These are phyloP conservation scores for Viola pubescens DNA, from an alignment of 441 rosid species.

Conservation along the genomic window DNA sequence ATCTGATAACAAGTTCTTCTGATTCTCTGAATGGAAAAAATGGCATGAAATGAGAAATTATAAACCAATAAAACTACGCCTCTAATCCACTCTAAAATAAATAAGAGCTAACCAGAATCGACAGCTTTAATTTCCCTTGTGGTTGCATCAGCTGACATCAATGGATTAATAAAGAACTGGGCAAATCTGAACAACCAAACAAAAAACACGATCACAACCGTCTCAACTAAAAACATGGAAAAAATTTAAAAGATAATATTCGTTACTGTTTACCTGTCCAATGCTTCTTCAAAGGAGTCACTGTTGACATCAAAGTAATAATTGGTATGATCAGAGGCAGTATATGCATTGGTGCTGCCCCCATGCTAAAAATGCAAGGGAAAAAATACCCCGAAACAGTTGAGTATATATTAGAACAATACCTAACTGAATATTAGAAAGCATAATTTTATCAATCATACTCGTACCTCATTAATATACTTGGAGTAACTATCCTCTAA, in stretches of 20 bases:
- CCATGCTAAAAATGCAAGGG: slow-evolving; percentile 52
- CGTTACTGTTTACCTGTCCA: slow-evolving; percentile 52
- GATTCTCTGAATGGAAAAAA: slow-evolving; percentile 55
- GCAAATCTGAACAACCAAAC: slow-evolving; percentile 48
- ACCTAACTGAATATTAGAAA: too few relatives aligned
- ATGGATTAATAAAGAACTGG: slow-evolving; percentile 80
- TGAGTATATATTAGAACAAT: too few relatives aligned
- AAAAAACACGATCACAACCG: too few relatives aligned
- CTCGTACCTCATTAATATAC: slow-evolving; percentile 64
- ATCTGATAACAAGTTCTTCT: slow-evolving; percentile 81
- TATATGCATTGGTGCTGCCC: slow-evolving; percentile 78
- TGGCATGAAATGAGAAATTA: neutral
- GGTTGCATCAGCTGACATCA: slow-evolving; percentile 93
- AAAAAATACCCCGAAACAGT: too few relatives aligned
- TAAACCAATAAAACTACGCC: too few relatives aligned
- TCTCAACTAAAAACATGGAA: neutral
- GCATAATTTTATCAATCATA: too few relatives aligned
- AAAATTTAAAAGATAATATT: too few relatives aligned
- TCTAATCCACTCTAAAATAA: too few relatives aligned
- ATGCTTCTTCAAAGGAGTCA: slow-evolving; percentile 74
- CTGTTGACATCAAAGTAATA: slow-evolving; percentile 61
- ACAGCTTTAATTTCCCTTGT: slow-evolving; percentile 84
- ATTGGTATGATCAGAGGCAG: slow-evolving; percentile 61
- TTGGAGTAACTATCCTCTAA: slow-evolving; percentile 86
- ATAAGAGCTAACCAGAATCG: slow-evolving; percentile 61